Base-by-base conservation (phyloP, 2,329 filamentous ascomycete species). In the Ceratocystis ficicola region DNA sequence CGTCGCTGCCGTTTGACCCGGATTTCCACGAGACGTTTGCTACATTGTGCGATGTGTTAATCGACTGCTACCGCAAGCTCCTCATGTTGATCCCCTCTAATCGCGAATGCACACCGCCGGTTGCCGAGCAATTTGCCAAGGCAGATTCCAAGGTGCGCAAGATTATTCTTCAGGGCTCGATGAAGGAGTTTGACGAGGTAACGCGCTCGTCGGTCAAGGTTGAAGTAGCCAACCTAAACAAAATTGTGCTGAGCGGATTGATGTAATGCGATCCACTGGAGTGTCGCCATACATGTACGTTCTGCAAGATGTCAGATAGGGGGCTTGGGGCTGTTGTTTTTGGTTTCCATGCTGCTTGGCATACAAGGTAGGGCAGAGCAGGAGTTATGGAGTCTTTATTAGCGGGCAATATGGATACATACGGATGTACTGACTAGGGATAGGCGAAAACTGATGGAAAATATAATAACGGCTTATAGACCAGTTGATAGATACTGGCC, bases 11-110 rank as follows among this genome's bases (percentile, higher is more conserved):
- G 0, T 99, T 99, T 73, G 92, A 97, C 69, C 94, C 94, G 0
- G 94, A 99, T 75, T 99, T 96, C 72, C 94, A 93, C 75, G 91
- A 95, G 77, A 96, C 92, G 0, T 97, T 97, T 77, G 88, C 91
- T 15, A 96, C 94, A 12, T 80, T 99, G 5, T 97, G 94, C 77
- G 94, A 99, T 73, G 90, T 95, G 2, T 78, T 99, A 68, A 95
- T 96, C 71, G 94, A 97, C 74, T 90, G 86, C 72, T 99, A 99
- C 76, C 85, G 86, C 44, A 84, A 86, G 65, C 83, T 99, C 32
- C 78, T 95, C 71, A 80, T 80, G 55, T 79, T 99, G 67, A 79
- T 97, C 25, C 81, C 86, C n/a, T 84, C 85, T 2, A 87, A 92
- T 0, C 83, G 87, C 30, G 82, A 88, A 62, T 94, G 89, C 72